Evolutionary conservation across 164 flowering plant species (phyloP).

Genomic region (Macadamia integrifolia): DNA sequence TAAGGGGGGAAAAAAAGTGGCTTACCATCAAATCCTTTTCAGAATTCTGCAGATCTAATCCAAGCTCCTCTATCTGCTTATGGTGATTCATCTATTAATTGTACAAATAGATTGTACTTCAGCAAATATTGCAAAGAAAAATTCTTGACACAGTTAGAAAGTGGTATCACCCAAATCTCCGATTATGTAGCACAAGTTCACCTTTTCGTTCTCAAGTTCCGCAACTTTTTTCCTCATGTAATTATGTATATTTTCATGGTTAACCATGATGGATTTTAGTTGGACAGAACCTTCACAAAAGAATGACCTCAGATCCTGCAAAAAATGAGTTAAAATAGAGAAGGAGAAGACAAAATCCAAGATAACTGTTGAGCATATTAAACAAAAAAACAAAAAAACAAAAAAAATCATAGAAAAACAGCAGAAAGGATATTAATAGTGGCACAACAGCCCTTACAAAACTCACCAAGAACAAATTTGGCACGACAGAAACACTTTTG

Average conservation of each 20-base stretch:
- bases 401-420: not conserved
- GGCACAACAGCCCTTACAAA: not conserved
- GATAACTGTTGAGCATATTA: not conserved
- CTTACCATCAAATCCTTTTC: conserved; percentile 44
- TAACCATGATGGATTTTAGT: conserved; percentile 27
- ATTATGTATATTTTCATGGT: conserved; percentile 32
- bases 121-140: conserved; percentile 3
- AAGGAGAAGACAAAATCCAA: not conserved
- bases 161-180: not conserved
- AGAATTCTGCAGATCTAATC: conserved; percentile 36
- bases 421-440: not conserved
- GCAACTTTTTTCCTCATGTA: conserved; percentile 34
- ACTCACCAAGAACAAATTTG: conserved; percentile 43
- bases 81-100: conserved; percentile 41
- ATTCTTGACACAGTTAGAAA: conserved; percentile 1
- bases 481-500: conserved; percentile 27
- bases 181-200: conserved; percentile 11
- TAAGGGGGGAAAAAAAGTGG: not conserved
- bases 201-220: conserved; percentile 71
- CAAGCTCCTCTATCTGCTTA: conserved; percentile 44
- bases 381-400: not conserved
- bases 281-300: conserved; percentile 23
- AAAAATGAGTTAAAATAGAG: not conserved
- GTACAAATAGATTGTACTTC: conserved; percentile 40
- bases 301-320: conserved; percentile 58